Percentiles rank a stretch among this genome's conserved stretches.
Conservation (phyloP, 208 protist genomes). For the Trypanosoma lewisi region DNA sequence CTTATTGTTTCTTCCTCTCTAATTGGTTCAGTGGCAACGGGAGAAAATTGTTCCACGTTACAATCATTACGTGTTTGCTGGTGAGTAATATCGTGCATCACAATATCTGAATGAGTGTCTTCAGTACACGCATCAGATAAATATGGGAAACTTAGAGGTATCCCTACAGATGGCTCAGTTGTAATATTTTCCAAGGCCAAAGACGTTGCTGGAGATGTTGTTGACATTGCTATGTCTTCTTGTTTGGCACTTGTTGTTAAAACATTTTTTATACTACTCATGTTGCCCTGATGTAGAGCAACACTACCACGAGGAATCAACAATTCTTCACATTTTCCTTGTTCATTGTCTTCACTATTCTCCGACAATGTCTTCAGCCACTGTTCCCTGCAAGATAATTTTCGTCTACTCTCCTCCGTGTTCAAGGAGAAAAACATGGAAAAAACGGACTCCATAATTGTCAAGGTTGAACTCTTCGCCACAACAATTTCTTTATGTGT, state of each 20-base stretch:
- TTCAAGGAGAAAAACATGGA: not conserved
- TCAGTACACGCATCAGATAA: constrained; percentile 5
- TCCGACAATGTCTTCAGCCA: not conserved
- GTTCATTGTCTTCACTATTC: not conserved
- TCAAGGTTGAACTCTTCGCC: constrained; percentile 10
- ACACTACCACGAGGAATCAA: not conserved
- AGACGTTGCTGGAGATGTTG: constrained; percentile 8
- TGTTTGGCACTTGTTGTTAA: not conserved
- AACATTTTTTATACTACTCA: too few species aligned
- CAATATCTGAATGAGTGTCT: constrained; percentile 2
- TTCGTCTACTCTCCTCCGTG: not conserved
- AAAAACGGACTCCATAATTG: constrained; percentile 7
- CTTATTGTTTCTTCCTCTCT: not conserved
- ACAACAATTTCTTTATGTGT: constrained; percentile 7
- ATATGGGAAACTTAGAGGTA: not conserved
- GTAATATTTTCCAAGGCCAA: not conserved
- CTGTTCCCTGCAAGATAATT: not conserved
- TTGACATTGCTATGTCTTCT: constrained; percentile 1
- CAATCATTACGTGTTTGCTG: not conserved
- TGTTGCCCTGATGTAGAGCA: not conserved
- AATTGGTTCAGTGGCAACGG: too few species aligned
- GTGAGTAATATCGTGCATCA: not conserved
- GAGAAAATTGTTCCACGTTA: not conserved
- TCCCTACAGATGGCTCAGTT: not conserved
- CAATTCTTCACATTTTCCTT: not conserved